A percentile compares a stretch with the other conserved stretches of the same genome.
Conservation (phyloP, 192 early-diverging fungal species). For the Gryganskiella cystojenkinii region DNA sequence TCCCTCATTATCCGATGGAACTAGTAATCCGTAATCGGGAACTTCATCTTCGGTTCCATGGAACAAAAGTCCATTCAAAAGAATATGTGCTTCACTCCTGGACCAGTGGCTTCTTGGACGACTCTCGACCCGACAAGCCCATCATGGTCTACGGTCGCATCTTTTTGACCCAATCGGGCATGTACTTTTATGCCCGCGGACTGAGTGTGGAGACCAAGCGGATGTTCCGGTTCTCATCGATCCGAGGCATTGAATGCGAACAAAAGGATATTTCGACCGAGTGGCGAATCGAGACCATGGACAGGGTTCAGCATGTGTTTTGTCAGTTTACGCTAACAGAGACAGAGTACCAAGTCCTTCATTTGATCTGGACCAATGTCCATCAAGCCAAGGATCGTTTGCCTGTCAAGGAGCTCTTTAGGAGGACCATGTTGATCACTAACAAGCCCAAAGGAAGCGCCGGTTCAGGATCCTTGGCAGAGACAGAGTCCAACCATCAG, state of each 20-base stretch:
- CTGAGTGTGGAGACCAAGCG: conserved; percentile 45
- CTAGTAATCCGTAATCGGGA: conserved; percentile 44
- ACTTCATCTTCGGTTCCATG: conserved; percentile 45
- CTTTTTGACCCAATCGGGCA: conserved; percentile 46
- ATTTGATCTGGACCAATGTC: conserved; percentile 50
- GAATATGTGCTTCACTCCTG: conserved; percentile 51
- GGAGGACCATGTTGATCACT: conserved; percentile 27
- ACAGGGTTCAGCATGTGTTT: conserved; percentile 41
- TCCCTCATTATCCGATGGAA: conserved; percentile 50
- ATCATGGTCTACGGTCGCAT: conserved; percentile 48
- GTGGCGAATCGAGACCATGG: conserved; percentile 47
- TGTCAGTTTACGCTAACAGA: conserved; percentile 35
- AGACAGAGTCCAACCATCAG: conserved; percentile 39
- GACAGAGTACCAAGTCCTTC: conserved; percentile 44
- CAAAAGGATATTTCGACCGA: conserved; percentile 54
- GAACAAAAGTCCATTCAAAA: conserved; percentile 46
- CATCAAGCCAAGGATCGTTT: conserved; percentile 33
- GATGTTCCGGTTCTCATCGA: conserved; percentile 47
- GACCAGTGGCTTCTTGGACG: conserved; percentile 47
- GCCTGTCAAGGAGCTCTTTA: conserved; percentile 44
- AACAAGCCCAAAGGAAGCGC: conserved; percentile 48
- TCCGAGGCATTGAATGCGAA: conserved; percentile 47
- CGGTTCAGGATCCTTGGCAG: conserved; percentile 45
- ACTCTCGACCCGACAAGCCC: conserved; percentile 35
- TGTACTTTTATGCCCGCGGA: conserved; percentile 49